Evolutionary conservation across 169 alveolate genomes (phyloP), one percentile per base, ranked within the genome.

Genomic region (Cryptosporidium ryanae): DNA sequence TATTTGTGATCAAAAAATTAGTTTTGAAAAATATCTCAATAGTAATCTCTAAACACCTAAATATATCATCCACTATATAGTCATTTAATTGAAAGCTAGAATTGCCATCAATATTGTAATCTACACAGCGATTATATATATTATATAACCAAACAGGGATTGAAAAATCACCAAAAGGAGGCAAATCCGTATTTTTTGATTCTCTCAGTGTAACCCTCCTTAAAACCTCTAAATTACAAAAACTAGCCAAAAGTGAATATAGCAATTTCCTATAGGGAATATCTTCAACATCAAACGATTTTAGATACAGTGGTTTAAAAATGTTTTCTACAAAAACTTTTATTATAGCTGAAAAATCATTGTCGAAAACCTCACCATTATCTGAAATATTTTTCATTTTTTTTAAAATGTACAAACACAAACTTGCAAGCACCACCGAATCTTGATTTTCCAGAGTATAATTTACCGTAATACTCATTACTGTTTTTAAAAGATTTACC

Each of bases 81-180:
- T 68, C 18, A 27, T 68, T 52, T 18, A 76, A 7, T 43, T 38
- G 64, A 5, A 34, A 5, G 18, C 3, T 13, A 12, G 32, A 68
- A n/a, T 52, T 27, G 17, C n/a, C 46, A n/a, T 52, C 23, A 43
- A 61, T 46, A 34, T 12, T 18, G 3, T 17, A 4, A 15, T 25
- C 66, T 23, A 31, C 8, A 1, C 57, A 32, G 10, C 71, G 46
- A 18, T 21, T 76, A 46, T 57, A 76, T 17, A 76, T 31, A 21
- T 76, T 76, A 25, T 38, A 76, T 6, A 76, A 61, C 87, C 87
- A 76, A 1, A 23, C 10, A 1, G 87, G 87, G 38, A 76, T 76
- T 38, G 87, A 59, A 76, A 76, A 76, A 12, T 76, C 55, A 15
- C 34, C 71, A 76, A 76, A 76, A 23, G 87, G 87, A 25, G 71